Base-by-base conservation (phyloP, 306 rosid genomes). In the Medicago arabica region DNA sequence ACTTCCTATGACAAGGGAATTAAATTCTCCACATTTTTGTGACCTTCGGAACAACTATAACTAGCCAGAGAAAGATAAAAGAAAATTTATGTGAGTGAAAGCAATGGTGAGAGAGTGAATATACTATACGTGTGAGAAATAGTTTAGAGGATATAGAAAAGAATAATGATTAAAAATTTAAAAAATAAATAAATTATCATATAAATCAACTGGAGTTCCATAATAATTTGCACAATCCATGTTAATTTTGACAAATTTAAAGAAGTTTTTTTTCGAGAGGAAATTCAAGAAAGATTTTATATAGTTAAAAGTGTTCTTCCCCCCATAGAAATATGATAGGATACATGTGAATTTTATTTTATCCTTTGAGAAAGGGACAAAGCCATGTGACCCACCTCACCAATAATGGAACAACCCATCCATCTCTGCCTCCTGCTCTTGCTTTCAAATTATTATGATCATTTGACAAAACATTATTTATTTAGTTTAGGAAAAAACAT, bases 301-400 rank as follows among this genome's bases (percentile, higher is more conserved):
- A 6, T 0, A 18, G 13, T 2, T 6, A 23, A 1, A 1, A 25
- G 34, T 23, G 4, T 6, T 54, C 18, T 54, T 8, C 18, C 25
- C 3, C 7, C 4, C 28, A 28, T 6, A 34, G 7, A 5, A 61
- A 23, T n/a, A 34, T 31, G 34, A 12, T 14, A 55, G 10, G 15
- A 55, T 60, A 61, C 44, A 31, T 61, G 67, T 61, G 44, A 61
- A 31, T 61, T 61, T 31, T 61, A 31, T 61, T 31, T 61, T 31
- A 61, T 61, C 44, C 44, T 61, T 58, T 11, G 34, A 15, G 44
- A 61, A 61, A 34, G 43, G 18, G 84, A 75, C 84, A 85, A 17
- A 21, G 67, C 77, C 88, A 82, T 79, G 86, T 82, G 86, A 81
- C 62, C 80, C 71, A 68, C 80, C 73, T 67, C 71, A 43, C 83